phyloP scores from a whole-genome alignment of 1,284 basidiomycete species.

The Schizopora paradoxa region DNA sequence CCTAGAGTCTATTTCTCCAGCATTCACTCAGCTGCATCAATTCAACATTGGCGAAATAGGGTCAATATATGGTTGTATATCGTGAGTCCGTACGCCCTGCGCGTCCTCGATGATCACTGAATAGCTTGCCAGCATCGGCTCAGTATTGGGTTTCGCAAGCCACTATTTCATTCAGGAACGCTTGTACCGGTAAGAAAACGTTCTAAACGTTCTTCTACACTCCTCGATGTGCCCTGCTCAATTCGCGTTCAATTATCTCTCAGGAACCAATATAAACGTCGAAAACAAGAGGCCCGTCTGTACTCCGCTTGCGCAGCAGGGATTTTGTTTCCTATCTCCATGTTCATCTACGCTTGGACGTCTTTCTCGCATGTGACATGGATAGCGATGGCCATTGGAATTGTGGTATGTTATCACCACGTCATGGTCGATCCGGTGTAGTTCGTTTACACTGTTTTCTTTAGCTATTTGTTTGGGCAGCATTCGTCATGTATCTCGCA shows the following conservation, averaged over 20 bases:
- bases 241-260: too few species aligned
- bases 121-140: conserved; percentile 48
- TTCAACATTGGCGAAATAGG: conserved; percentile 66
- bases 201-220: background rate
- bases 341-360: conserved; percentile 65
- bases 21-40: conserved; percentile 56
- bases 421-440: background rate
- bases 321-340: conserved; percentile 54
- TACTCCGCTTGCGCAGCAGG: conserved; percentile 63
- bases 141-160: conserved; percentile 47
- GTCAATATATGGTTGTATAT: conserved; percentile 56
- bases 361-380: conserved; percentile 48
- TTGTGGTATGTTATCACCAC: conserved; percentile 35
- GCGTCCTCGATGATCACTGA: conserved; percentile 4
- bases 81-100: background rate
- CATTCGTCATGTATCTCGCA: conserved; percentile 58
- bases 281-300: conserved; percentile 71
- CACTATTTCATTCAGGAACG: conserved; percentile 59
- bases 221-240: too few species aligned
- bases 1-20: conserved; percentile 59
- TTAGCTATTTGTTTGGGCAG: conserved; percentile 49
- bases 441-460: background rate
- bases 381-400: conserved; percentile 51
- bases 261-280: conserved; percentile 47
- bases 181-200: conserved; percentile 49